Percentiles rank a stretch among this genome's conserved stretches.
These are phyloP conservation scores for Tuber borchii DNA, from an alignment of 495 filamentous ascomycete genomes.

Conservation along the genomic window DNA sequence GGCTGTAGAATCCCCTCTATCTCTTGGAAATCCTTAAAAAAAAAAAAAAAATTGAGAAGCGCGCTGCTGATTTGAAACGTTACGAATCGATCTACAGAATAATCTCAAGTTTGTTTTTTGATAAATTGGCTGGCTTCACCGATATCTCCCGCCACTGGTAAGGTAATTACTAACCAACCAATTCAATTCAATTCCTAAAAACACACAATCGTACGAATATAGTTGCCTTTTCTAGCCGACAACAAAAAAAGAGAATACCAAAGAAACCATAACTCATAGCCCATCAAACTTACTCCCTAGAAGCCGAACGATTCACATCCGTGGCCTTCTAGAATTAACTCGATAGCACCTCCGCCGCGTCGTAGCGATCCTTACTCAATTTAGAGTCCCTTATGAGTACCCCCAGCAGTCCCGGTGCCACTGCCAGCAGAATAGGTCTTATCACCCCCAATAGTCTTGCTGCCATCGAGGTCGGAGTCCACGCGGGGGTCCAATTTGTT, in stretches of 20 bases:
- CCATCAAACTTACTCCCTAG: not conserved
- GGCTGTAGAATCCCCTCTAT: too few relatives aligned
- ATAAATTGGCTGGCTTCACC: too few relatives aligned
- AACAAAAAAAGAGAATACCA: not conserved
- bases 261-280: not conserved
- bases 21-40: too few relatives aligned
- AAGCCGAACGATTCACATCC: not conserved
- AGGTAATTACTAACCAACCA: too few relatives aligned
- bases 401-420: not conserved
- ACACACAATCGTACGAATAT: not conserved
- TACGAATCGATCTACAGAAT: too few relatives aligned
- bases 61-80: too few relatives aligned
- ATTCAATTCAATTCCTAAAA: not conserved
- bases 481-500: conserved; percentile 51
- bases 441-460: conserved; percentile 34
- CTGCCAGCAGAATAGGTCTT: conserved; percentile 22
- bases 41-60: too few relatives aligned
- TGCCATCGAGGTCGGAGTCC: conserved; percentile 47
- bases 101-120: too few relatives aligned
- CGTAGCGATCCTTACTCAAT: conserved; percentile 14
- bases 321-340: conserved; percentile 18
- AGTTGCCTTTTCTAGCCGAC: not conserved
- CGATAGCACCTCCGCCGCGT: conserved; percentile 29
- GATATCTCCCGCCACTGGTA: too few relatives aligned
- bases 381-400: not conserved